Evolutionary conservation across 2,329 filamentous ascomycete genomes (phyloP), one percentile per base, ranked within the genome.

Genomic region (Xylariaceae sp.): DNA sequence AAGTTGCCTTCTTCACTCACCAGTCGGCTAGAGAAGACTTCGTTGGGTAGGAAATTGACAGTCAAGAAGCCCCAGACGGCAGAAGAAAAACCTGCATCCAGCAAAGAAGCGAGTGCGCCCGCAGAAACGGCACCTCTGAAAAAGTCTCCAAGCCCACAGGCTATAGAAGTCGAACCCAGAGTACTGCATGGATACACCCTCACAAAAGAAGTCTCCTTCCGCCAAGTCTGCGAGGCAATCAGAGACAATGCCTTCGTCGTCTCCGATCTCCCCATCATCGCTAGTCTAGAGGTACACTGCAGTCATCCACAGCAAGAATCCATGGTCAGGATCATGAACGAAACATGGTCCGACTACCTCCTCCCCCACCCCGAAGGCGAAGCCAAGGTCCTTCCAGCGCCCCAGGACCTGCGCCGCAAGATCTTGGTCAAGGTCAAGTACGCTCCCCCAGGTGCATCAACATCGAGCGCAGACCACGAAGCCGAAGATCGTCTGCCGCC

Each of bases 231-330:
- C 65, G 72, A 77, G 42, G 81, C 87, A 0, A 90, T 97, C 50
- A 74, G 80, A 24, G 79, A 95, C 42, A 79, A 83, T 55, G 89
- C 86, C 1, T 97, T 97, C 55, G 67, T 76, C 3, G 78, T 72
- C 3, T 83, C 79, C 16, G 83, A 91, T 46, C 69, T 95, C 15
- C 93, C 93, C 0, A 71, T 98, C n/a, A 91, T 97, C 45, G 85
- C 96, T 54, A 95, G 89, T 58, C 75, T 98, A 24, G 93, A 98
- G 64, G 88, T 97, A 0, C 93, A 97, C 67, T 89, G 89, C 49
- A 74, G 73, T 47, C 66, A 79, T 0, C 76, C 84, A 42, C 93
- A 98, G 64, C 93, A 98, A 62, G 78, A 86, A 50, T 76, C 84
- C 43, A 96, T 97, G 88, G 89, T 95, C 4, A 76, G 86, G 46